Evolutionary conservation across 2,329 filamentous ascomycete species (phyloP), one percentile per base, ranked within the genome.

Genomic region (Cercospora sp.): DNA sequence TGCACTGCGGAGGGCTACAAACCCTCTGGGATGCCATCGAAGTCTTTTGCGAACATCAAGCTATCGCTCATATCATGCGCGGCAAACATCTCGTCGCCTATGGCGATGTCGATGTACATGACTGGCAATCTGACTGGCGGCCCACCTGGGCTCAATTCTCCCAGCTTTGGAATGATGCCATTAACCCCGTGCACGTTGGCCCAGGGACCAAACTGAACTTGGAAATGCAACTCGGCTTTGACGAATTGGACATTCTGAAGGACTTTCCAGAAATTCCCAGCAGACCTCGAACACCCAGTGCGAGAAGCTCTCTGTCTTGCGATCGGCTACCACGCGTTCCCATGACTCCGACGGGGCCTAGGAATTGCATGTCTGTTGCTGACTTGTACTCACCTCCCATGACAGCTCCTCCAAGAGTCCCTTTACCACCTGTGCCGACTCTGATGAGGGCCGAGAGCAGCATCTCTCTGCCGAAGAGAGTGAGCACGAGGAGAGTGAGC

Each of bases 1-100:
- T 73, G 49, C 71, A 71, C 45, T 73, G 71, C 60, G 66, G 68
- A 12, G 70, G 67, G 3, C 60, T 73, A 18, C 40, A 63, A 26
- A 55, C 68, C 10, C 55, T 73, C 21, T 73, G 71, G 71, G 58
- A 70, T 13, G 61, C 66, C 34, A 70, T 72, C 34, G 53, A 68
- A 21, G 57, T 51, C 16, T 68, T 61, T 13, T 66, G 59, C 37
- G 67, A 66, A n/a, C 60, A 66, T 26, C 51, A 32, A n/a, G 58
- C 61, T 5, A 49, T 69, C 30, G 63, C 67, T 5, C 63, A 63
- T 24, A 65, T 69, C 53, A 63, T 70, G 60, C 66, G 61, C 3
- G 69, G 66, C 28, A 68, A 62, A 32, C 49, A 55, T 6, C 53
- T 70, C 7, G 49, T 70, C 5, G 69, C 69, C 12, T 69, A 66